phyloP scores from a whole-genome alignment of 2,329 filamentous ascomycete species.

The Hypomyces perniciosus region DNA sequence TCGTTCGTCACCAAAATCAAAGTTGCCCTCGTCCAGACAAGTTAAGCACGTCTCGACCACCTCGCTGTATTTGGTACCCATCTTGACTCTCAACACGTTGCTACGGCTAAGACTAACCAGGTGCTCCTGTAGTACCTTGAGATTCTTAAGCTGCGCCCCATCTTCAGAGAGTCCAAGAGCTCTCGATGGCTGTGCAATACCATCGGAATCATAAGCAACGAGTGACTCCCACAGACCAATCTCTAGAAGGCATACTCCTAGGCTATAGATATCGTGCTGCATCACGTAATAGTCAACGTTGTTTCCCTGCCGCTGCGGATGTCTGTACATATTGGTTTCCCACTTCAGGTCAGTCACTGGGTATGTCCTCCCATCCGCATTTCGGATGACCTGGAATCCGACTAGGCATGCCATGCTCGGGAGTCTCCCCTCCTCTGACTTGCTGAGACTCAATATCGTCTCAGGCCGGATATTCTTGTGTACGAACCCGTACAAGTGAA shows the following conservation, averaged over 20 bases:
- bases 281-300: constrained; percentile 31
- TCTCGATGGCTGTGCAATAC: not conserved
- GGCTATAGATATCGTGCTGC: constrained; percentile 45
- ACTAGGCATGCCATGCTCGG: constrained; percentile 5
- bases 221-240: constrained; percentile 36
- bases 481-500: constrained; percentile 37
- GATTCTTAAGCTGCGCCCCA: not conserved
- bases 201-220: constrained; percentile 13
- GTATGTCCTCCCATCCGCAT: constrained; percentile 10
- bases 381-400: constrained; percentile 13
- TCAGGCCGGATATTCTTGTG: constrained; percentile 43
- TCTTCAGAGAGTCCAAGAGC: not conserved
- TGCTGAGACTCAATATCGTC: constrained; percentile 28
- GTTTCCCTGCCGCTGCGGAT: constrained; percentile 40
- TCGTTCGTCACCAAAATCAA: constrained; percentile 23
- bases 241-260: constrained; percentile 39
- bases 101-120: constrained; percentile 23
- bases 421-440: not conserved
- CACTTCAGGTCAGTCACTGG: constrained; percentile 1
- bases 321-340: constrained; percentile 40
- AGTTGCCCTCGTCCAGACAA: constrained; percentile 26
- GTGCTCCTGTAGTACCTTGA: constrained; percentile 1
- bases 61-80: constrained; percentile 25
- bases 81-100: constrained; percentile 23
- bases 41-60: constrained; percentile 29